Evolutionary conservation across 345 rosid genomes (phyloP), one percentile per base, ranked within the genome.

Genomic region (Salix caprea): DNA sequence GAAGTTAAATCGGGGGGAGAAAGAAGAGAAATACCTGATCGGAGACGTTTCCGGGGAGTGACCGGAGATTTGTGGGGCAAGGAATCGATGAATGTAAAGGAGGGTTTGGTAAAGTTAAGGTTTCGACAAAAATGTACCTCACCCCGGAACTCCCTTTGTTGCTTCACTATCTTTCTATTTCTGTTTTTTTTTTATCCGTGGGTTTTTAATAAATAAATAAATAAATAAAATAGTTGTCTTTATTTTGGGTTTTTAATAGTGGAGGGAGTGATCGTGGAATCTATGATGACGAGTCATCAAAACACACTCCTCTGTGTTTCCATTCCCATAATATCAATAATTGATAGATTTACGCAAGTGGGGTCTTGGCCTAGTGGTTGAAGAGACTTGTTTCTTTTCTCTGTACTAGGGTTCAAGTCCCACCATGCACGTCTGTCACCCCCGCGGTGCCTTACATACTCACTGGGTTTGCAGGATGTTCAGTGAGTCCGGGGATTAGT

Each of bases 21-120:
- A 46, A 13, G n/a, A 67, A 70, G 65, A 52, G 58, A 12, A 21
- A 5, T 84, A 84, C 87, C 89, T 75, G 74, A 77, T 66, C 76
- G 73, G 79, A 76, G 69, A 78, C 6, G 64, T 50, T 12, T 66
- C 48, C 69, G 46, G 69, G 65, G 46, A 69, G 7, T 50, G 16
- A 4, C 58, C 60, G 44, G 73, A 65, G 66, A 42, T 39, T 56
- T 67, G 34, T 21, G 26, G 11, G 11, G 16, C 34, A 52, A 24
- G 12, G 70, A 72, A 70, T 23, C 72, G 36, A 54, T 34, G 21
- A 34, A 23, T 24, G 13, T 28, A 2, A 30, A 3, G 67, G 24
- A 23, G 23, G 16, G 32, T 58, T 78, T 72, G 76, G 73, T 73
- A 42, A 73, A 78, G 69, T 30, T 23, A 2, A 39, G 28, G 34